Evolutionary conservation across 2,329 filamentous ascomycete species (phyloP).

Genomic region (Cladophialophora chaetospira): DNA sequence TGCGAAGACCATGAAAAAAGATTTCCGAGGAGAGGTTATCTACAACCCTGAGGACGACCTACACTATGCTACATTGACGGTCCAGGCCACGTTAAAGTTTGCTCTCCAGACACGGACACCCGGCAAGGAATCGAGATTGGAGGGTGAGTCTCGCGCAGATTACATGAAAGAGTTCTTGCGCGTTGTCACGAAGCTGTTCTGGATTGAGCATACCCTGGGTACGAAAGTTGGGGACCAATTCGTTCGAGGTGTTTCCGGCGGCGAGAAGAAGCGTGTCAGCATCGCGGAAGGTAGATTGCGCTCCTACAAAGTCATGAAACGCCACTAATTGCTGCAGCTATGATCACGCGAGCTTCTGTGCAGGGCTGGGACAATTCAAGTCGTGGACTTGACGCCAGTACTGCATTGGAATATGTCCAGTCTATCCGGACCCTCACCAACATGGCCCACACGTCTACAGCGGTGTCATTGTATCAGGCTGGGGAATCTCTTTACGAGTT

Average conservation of each 20-base stretch:
- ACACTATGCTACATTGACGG: slow-evolving; percentile 76
- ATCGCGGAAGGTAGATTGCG: slow-evolving; percentile 20
- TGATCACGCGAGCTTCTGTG: slow-evolving; percentile 64
- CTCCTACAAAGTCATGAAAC: slow-evolving; percentile 55
- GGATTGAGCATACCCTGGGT: slow-evolving; percentile 69
- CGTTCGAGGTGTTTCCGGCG: slow-evolving; percentile 70
- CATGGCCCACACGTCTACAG: slow-evolving; percentile 61
- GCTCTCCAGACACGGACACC: slow-evolving; percentile 70
- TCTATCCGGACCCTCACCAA: slow-evolving; percentile 67
- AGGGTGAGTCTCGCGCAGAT: slow-evolving; percentile 62
- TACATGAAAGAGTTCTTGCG: slow-evolving; percentile 65
- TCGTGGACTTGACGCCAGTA: slow-evolving; percentile 71
- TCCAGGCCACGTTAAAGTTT: slow-evolving; percentile 73
- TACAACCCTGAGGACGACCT: slow-evolving; percentile 79
- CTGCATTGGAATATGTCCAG: slow-evolving; percentile 72
- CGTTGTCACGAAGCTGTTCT: slow-evolving; percentile 71
- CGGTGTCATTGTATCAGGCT: slow-evolving; percentile 73
- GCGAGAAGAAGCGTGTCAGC: slow-evolving; percentile 72
- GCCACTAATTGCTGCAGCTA: slow-evolving; percentile 60
- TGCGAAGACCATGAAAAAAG: slow-evolving; percentile 53
- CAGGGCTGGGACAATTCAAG: slow-evolving; percentile 80
- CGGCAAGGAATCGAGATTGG: slow-evolving; percentile 59
- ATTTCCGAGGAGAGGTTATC: slow-evolving; percentile 53
- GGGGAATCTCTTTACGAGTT: slow-evolving; percentile 53
- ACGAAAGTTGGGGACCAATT: slow-evolving; percentile 77